phyloP scores from a whole-genome alignment of 2,329 filamentous ascomycete genomes.

The Neofusicoccum ribis region DNA sequence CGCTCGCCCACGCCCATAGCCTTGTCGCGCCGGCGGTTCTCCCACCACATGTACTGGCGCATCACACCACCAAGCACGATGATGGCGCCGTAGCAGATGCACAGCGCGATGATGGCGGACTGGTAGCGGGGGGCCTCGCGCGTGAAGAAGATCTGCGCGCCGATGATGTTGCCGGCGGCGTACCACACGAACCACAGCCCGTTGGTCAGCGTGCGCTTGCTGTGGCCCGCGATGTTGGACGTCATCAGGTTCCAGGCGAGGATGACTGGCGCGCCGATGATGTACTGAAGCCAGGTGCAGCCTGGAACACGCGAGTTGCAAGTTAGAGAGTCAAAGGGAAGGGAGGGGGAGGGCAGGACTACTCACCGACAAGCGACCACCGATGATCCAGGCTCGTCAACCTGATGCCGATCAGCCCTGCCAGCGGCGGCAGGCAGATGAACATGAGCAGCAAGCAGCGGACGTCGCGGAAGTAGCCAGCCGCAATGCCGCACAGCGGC shows the following conservation, averaged over 20 bases:
- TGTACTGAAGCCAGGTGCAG: conserved; percentile 56
- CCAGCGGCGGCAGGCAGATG: conserved; percentile 49
- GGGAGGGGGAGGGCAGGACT: neutral
- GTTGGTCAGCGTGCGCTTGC: conserved; percentile 52
- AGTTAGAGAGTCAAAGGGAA: neutral
- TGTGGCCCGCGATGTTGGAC: conserved; percentile 49
- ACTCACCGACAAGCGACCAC: conserved; percentile 47
- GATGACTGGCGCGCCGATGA: conserved; percentile 53
- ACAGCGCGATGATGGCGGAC: conserved; percentile 46
- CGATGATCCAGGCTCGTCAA: conserved; percentile 49
- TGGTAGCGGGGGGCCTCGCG: conserved; percentile 47
- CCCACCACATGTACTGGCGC: conserved; percentile 33
- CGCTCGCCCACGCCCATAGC: conserved; percentile 29
- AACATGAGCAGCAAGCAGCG: conserved; percentile 37
- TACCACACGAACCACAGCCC: conserved; percentile 54
- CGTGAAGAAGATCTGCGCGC: conserved; percentile 50
- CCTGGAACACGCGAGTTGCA: conserved; percentile 8
- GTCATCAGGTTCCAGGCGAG: conserved; percentile 54
- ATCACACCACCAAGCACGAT: conserved; percentile 35
- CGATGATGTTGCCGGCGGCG: conserved; percentile 51
- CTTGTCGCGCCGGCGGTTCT: conserved; percentile 34
- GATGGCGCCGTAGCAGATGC: conserved; percentile 47
- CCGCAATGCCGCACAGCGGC: conserved; percentile 36
- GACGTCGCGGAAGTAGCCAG: conserved; percentile 32
- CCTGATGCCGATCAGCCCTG: conserved; percentile 52